These are phyloP conservation scores for Pichia cactophila DNA, from an alignment of 1,139 yeast genomes.

Conservation along the genomic window DNA sequence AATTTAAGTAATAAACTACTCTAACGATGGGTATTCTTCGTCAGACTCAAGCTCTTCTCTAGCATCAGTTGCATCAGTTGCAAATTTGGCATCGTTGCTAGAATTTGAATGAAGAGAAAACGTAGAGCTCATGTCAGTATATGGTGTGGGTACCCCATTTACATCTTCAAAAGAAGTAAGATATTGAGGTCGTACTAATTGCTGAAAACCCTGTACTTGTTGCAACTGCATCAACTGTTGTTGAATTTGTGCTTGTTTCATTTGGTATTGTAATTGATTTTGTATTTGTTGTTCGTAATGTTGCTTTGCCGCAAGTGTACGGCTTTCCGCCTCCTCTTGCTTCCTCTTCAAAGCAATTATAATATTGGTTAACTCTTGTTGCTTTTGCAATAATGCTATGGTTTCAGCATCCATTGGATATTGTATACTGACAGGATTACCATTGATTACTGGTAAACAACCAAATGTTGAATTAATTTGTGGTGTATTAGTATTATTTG, in stretches of 20 bases:
- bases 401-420: constrained; percentile 4
- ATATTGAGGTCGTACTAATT: background rate
- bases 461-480: background rate
- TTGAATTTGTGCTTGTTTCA: constrained; percentile 4
- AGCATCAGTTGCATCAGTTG: background rate
- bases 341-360: constrained; percentile 4
- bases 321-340: background rate
- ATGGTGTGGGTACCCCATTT: background rate
- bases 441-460: background rate
- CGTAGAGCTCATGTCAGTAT: background rate
- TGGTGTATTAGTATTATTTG: background rate
- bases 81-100: background rate
- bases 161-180: background rate
- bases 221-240: constrained; percentile 12
- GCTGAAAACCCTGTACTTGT: background rate
- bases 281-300: background rate
- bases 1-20: background rate
- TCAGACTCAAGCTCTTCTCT: background rate
- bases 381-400: constrained; percentile 3
- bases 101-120: background rate
- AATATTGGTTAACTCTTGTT: constrained; percentile 8
- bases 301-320: background rate
- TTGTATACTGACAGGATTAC: background rate
- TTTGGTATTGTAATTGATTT: background rate
- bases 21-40: background rate